Evolutionary conservation across 495 filamentous ascomycete genomes (phyloP), one percentile per base, ranked within the genome.

Genomic region (Penicillium goetzii): DNA sequence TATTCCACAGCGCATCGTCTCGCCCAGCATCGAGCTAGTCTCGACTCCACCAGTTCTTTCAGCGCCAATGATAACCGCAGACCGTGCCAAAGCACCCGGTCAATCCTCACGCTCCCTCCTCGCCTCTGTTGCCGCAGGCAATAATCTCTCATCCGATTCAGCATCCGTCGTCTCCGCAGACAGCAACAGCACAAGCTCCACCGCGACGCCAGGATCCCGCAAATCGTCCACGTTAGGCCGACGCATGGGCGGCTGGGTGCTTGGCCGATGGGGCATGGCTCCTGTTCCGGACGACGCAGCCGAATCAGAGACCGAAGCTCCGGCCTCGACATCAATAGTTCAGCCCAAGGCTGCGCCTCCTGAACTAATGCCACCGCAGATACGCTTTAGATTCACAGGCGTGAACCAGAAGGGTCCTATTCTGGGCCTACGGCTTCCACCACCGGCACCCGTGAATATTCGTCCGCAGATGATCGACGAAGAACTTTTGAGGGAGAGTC

Each of bases 231-330:
- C 75, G 4, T 61, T 84, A 3, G 68, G 76, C 25, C 79, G 78
- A 38, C 81, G 80, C 21, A 65, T 85, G 40, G 84, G 84, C 9
- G 83, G 84, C 25, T 87, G 84, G 84, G 79, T 86, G 3, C 75
- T 81, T 10, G 82, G 84, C 10, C 76, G 79, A 34, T 87, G 84
- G 84, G 84, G 83, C 21, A 72, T 78, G 17, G 75, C 78, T 7
- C 78, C 82, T 1, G 65, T 69, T 7, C 45, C 75, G 47, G 65
- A 70, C 32, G 59, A 71, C 3, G 53, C 66, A 21, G 36, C 10
- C 14, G 58, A 64, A 15, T 25, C 64, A 49, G 64, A 70, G 11
- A 60, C 68, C n/a, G 25, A 57, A 14, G 14, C 47, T 26, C 47
- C 47, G 64, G 63, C 28, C 58, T 21, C 25, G 45, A 47, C 45